Evolutionary conservation across 148 eudicot species (phyloP).

Genomic region (Limonium bicolor): DNA sequence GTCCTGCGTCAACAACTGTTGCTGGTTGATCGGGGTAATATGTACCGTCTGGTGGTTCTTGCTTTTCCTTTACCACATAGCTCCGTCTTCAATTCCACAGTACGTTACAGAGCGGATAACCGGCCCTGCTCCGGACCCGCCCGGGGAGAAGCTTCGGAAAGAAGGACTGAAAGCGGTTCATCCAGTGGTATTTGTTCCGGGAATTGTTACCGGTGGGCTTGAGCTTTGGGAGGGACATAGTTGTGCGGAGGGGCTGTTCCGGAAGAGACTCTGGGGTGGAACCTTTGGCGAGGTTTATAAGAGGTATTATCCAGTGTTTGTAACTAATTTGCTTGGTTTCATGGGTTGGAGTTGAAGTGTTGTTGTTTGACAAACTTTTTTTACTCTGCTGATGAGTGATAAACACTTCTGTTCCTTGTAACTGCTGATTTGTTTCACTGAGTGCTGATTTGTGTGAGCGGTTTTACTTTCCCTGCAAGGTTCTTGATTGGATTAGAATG

Average conservation of each 20-base stretch:
- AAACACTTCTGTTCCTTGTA: too few species aligned
- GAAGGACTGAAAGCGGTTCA: slow-evolving; percentile 54
- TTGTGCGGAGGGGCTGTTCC: slow-evolving; percentile 74
- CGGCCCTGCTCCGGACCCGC: slow-evolving; percentile 77
- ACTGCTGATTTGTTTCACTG: too few species aligned
- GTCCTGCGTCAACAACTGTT: slow-evolving; percentile 63
- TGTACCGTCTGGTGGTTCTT: slow-evolving; percentile 66
- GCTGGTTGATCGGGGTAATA: slow-evolving; percentile 62
- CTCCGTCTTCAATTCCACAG: slow-evolving; percentile 81
- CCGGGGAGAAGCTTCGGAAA: slow-evolving; percentile 51
- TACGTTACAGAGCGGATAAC: slow-evolving; percentile 85
- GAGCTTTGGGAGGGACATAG: slow-evolving; percentile 94
- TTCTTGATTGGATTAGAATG: too few species aligned
- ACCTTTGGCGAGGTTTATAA: slow-evolving; percentile 90
- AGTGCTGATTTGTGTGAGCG: too few species aligned
- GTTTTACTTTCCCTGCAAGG: too few species aligned
- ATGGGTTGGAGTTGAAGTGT: too few species aligned
- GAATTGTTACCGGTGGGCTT: slow-evolving; percentile 86
- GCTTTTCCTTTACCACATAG: slow-evolving; percentile 51
- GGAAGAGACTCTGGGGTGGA: slow-evolving; percentile 93
- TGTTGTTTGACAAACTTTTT: too few species aligned
- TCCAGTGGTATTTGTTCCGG: slow-evolving; percentile 94
- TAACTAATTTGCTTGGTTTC: too few species aligned
- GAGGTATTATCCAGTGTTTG: too few species aligned
- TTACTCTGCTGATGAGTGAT: too few species aligned